These are phyloP conservation scores for Camellia lanceoleosa DNA, from an alignment of 148 eudicot species.

Conservation along the genomic window DNA sequence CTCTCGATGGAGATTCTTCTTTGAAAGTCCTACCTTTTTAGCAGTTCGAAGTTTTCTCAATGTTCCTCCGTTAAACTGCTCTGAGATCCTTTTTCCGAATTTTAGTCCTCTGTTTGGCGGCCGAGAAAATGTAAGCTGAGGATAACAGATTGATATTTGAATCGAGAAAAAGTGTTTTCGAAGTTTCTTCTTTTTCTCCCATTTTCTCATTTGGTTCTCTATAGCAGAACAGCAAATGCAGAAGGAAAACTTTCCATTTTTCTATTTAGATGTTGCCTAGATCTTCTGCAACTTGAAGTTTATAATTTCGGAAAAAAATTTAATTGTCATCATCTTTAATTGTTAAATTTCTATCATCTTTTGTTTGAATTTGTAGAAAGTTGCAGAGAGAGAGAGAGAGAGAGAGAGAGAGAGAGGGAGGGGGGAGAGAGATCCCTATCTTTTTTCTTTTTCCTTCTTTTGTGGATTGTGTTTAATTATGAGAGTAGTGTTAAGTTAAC, in stretches of 20 bases:
- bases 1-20: not conserved
- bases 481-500: not conserved
- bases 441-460: not conserved
- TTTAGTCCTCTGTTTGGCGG: not conserved
- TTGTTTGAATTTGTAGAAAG: slow-evolving; percentile 4
- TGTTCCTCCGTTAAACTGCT: not conserved
- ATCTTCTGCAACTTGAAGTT: slow-evolving; percentile 2
- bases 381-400: slow-evolving; percentile 8
- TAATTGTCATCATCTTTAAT: not conserved
- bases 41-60: not conserved
- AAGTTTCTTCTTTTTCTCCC: not conserved
- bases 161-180: not conserved
- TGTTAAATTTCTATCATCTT: slow-evolving; percentile 6
- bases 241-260: not conserved
- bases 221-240: not conserved
- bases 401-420: not conserved
- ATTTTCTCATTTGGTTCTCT: not conserved
- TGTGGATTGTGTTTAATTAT: no score
- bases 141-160: not conserved
- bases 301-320: not conserved
- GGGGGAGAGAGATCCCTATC: not conserved
- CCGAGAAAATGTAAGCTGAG: not conserved
- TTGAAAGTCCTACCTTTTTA: not conserved
- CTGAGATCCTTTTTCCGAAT: not conserved
- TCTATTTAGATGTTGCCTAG: not conserved